A percentile compares a stretch with the other conserved stretches of the same genome.
phyloP scores from a whole-genome alignment of 2,329 filamentous ascomycete species.

The Calonectria ilicicola region DNA sequence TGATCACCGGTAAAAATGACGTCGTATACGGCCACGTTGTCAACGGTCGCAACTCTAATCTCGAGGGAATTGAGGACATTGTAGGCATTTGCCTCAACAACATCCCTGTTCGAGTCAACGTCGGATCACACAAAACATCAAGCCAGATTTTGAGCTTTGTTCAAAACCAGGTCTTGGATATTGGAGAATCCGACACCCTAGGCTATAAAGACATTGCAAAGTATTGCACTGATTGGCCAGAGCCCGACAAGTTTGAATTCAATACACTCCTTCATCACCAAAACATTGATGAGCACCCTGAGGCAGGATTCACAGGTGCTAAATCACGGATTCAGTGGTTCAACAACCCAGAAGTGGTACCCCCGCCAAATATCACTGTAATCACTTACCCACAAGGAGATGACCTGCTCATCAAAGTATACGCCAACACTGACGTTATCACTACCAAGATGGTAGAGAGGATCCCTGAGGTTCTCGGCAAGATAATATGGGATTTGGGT shows the following conservation, averaged over 20 bases:
- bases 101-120: background rate
- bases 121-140: background rate
- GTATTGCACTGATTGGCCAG: conserved; percentile 33
- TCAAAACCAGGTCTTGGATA: conserved; percentile 26
- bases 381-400: conserved; percentile 10
- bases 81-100: background rate
- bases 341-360: conserved; percentile 5
- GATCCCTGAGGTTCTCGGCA: background rate
- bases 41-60: background rate
- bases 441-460: background rate
- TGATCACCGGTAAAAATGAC: conserved; percentile 22
- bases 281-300: conserved; percentile 35
- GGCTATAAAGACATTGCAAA: conserved; percentile 28
- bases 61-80: background rate
- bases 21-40: background rate
- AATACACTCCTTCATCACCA: conserved; percentile 31
- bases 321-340: background rate
- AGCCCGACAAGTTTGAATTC: conserved; percentile 15
- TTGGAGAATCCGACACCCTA: conserved; percentile 30
- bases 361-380: background rate
- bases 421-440: conserved; percentile 13
- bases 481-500: background rate
- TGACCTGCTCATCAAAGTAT: background rate
- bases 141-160: conserved; percentile 16
- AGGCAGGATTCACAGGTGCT: conserved; percentile 4